phyloP scores from a whole-genome alignment of 257 asterid genomes.

The Capsicum rhomboideum region DNA sequence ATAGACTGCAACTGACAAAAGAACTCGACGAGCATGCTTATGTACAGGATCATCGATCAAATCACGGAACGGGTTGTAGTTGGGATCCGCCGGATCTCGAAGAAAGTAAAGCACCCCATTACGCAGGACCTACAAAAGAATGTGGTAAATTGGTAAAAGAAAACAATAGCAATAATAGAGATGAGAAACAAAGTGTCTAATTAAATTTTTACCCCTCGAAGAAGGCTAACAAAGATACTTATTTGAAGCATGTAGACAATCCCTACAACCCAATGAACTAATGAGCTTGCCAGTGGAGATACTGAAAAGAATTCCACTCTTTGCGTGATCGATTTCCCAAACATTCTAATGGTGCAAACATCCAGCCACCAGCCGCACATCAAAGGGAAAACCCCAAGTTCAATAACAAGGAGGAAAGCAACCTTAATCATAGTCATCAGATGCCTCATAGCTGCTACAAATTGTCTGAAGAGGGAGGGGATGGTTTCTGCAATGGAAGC shows the following conservation, averaged over 20 bases:
- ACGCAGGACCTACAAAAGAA: constrained; percentile 69
- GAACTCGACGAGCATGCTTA: constrained; percentile 98
- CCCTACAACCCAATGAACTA: constrained; percentile 98
- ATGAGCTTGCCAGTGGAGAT: constrained; percentile 93
- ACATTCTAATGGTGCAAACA: constrained; percentile 92
- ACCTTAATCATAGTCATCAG: constrained; percentile 98
- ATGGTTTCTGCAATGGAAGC: constrained; percentile 90
- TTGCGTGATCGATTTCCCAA: constrained; percentile 84
- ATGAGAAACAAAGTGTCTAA: neutral
- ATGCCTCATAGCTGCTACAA: constrained; percentile 92
- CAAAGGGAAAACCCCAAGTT: constrained; percentile 95
- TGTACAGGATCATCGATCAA: constrained; percentile 98
- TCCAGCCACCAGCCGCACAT: constrained; percentile 99
- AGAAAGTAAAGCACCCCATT: constrained; percentile 94
- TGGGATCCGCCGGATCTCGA: constrained; percentile 99
- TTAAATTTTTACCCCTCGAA: constrained; percentile 70
- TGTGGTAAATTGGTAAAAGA: neutral
- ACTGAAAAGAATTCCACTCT: constrained; percentile 92
- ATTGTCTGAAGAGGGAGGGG: constrained; percentile 89
- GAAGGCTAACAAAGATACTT: constrained; percentile 99
- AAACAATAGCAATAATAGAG: neutral
- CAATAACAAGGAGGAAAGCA: constrained; percentile 95
- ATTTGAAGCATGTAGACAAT: constrained; percentile 97
- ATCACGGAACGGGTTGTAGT: constrained; percentile 97
- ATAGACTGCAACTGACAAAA: constrained; percentile 86